Conservation (phyloP, 1,284 basidiomycete species). For the Trametes pubescens region DNA sequence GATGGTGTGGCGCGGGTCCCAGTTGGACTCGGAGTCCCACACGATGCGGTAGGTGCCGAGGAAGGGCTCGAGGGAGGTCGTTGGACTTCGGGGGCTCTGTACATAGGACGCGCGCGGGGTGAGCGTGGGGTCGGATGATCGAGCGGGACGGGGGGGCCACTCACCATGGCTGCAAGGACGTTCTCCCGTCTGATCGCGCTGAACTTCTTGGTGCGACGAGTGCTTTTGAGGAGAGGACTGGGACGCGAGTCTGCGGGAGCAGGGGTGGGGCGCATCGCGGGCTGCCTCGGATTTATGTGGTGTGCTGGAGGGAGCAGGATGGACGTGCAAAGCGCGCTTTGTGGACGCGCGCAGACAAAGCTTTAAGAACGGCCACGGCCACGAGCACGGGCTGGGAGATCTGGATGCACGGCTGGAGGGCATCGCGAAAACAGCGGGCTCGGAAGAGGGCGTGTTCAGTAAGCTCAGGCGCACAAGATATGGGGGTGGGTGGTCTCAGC, state of each 20-base stretch:
- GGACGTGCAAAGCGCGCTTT: slow-evolving; percentile 19
- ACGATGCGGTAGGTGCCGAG: slow-evolving; percentile 33
- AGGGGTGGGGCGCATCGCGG: slow-evolving; percentile 6
- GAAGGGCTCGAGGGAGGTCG: slow-evolving; percentile 27
- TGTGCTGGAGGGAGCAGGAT: not conserved
- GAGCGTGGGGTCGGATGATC: not conserved
- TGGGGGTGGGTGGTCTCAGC: slow-evolving; percentile 1
- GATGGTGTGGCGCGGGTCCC: slow-evolving; percentile 23
- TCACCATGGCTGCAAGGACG: slow-evolving; percentile 16
- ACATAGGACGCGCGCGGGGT: not conserved
- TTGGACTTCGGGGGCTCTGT: slow-evolving; percentile 16
- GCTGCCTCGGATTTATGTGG: slow-evolving; percentile 19
- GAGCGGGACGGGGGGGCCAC: not conserved
- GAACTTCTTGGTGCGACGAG: not conserved
- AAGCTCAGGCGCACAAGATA: slow-evolving; percentile 17
- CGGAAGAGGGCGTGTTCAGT: slow-evolving; percentile 8
- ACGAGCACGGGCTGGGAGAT: no score
- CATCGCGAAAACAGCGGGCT: slow-evolving; percentile 14
- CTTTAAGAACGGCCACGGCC: not conserved
- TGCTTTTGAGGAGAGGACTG: not conserved
- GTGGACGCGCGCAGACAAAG: slow-evolving; percentile 14
- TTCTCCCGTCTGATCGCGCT: slow-evolving; percentile 1
- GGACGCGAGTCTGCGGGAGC: not conserved
- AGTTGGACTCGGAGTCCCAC: slow-evolving; percentile 30
- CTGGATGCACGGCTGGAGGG: slow-evolving; percentile 2